Percentiles rank a stretch among this genome's conserved stretches.
phyloP scores from a whole-genome alignment of 352 stramenopile species.

The Lagenidium giganteum region DNA sequence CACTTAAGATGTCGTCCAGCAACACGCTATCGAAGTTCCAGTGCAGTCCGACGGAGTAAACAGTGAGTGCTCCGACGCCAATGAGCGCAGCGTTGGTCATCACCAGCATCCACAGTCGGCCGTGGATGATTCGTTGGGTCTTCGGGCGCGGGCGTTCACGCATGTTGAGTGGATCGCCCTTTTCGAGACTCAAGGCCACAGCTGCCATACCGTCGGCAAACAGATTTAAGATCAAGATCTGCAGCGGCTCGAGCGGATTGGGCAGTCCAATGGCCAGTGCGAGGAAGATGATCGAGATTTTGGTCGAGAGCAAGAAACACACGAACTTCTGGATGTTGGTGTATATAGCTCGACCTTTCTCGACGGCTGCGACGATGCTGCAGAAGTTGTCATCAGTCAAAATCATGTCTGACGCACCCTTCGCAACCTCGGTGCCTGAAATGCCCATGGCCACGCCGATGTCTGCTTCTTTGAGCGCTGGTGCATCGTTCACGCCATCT shows the following conservation, averaged over 20 bases:
- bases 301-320: slow-evolving; percentile 93
- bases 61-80: slow-evolving; percentile 16
- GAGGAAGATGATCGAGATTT: slow-evolving; percentile 71
- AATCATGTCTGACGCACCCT: slow-evolving; percentile 95
- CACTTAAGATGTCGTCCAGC: slow-evolving; percentile 21
- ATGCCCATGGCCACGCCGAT: slow-evolving; percentile 93
- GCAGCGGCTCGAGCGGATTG: slow-evolving; percentile 87
- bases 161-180: slow-evolving; percentile 24
- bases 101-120: slow-evolving; percentile 25
- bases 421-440: slow-evolving; percentile 92
- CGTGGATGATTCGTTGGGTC: slow-evolving; percentile 27
- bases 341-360: slow-evolving; percentile 92
- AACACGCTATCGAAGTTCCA: slow-evolving; percentile 30
- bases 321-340: slow-evolving; percentile 95
- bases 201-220: slow-evolving; percentile 87
- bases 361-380: slow-evolving; percentile 91
- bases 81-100: slow-evolving; percentile 26
- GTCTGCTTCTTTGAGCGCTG: slow-evolving; percentile 90
- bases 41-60: slow-evolving; percentile 25
- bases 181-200: slow-evolving; percentile 27
- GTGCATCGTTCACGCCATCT: slow-evolving; percentile 95
- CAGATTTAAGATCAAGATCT: slow-evolving; percentile 95
- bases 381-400: slow-evolving; percentile 95
- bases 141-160: slow-evolving; percentile 17
- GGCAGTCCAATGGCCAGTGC: slow-evolving; percentile 30